Conservation (phyloP, 129 eudicot genomes). For the Sambucus nigra region DNA sequence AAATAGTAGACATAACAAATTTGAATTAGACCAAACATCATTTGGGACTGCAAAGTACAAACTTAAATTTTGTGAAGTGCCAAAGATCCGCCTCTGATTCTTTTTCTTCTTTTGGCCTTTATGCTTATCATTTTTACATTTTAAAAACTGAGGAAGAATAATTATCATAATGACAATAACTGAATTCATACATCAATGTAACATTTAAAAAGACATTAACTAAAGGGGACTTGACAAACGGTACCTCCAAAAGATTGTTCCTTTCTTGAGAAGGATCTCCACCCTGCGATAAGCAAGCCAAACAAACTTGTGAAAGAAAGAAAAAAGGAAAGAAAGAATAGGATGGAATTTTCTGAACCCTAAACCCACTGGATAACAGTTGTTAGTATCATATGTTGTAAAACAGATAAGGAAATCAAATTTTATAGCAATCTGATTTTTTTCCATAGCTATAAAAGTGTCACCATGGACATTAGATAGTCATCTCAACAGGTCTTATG, state of each 20-base stretch:
- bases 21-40: too few species aligned
- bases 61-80: too few species aligned
- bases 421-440: neutral
- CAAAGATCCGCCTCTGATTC: too few species aligned
- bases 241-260: conserved; percentile 27
- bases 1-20: too few species aligned
- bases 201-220: neutral
- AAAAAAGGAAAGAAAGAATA: neutral
- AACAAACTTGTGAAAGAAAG: neutral
- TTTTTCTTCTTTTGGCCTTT: too few species aligned
- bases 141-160: neutral
- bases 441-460: neutral
- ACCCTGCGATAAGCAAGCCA: conserved; percentile 15
- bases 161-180: neutral
- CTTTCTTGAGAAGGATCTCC: conserved; percentile 41
- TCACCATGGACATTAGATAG: neutral
- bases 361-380: too few species aligned
- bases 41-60: too few species aligned
- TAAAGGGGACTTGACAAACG: neutral
- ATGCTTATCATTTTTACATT: too few species aligned
- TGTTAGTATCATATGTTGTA: neutral
- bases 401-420: neutral
- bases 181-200: neutral
- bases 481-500: too few species aligned
- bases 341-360: neutral